These are phyloP conservation scores for Fraxinus pennsylvanica DNA, from an alignment of 257 asterid genomes.

Conservation along the genomic window DNA sequence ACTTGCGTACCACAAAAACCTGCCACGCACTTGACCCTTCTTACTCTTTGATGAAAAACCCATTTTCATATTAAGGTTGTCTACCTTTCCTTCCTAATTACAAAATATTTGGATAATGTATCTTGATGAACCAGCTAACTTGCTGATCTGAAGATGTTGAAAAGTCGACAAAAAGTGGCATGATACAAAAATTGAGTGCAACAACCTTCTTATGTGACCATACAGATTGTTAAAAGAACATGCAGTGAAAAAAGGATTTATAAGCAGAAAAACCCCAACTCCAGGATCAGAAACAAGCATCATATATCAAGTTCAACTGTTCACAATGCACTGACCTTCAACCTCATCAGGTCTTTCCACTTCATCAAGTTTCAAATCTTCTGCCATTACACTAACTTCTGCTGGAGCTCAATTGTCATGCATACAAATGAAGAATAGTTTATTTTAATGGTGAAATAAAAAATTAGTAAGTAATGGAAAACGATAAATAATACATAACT, in stretches of 20 bases:
- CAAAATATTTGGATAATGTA: neutral
- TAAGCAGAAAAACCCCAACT: neutral
- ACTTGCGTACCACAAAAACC: neutral
- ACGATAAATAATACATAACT: neutral
- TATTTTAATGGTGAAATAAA: neutral
- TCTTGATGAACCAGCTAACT: neutral
- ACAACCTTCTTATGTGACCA: neutral
- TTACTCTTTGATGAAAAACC: neutral
- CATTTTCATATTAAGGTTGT: neutral
- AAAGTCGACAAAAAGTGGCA: neutral
- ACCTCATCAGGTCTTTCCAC: conserved; percentile 32
- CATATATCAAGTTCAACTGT: neutral
- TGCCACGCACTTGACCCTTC: neutral
- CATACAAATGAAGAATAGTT: conserved; percentile 2
- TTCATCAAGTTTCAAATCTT: conserved; percentile 37
- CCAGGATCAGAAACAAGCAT: neutral
- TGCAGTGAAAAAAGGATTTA: neutral
- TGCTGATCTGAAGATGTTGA: neutral
- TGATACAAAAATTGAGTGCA: neutral
- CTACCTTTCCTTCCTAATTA: neutral
- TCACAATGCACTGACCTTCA: conserved; percentile 30
- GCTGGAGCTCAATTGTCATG: conserved; percentile 35
- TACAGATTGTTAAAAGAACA: neutral
- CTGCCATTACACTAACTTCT: conserved; percentile 39
- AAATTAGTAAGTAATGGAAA: neutral